Evolutionary conservation across 2,329 filamentous ascomycete genomes (phyloP).

Genomic region (Alternaria burnsii): DNA sequence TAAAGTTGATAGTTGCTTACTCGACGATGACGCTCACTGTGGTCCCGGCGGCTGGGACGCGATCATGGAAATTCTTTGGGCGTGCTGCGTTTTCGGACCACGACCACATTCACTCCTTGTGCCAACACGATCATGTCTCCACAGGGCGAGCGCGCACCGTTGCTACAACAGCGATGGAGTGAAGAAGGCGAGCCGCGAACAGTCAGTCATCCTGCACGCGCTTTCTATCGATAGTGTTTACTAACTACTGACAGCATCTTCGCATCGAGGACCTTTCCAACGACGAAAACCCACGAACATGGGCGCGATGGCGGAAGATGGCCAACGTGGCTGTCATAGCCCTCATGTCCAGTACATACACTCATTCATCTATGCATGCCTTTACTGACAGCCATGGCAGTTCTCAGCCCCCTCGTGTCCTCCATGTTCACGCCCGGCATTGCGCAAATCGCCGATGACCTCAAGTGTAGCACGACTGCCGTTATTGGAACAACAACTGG

Average conservation of each 20-base stretch:
- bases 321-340: conserved; percentile 61
- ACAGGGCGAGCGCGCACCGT: conserved; percentile 50
- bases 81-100: background rate
- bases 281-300: conserved; percentile 57
- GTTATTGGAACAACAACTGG: conserved; percentile 62
- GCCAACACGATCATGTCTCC: conserved; percentile 23
- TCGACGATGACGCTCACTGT: conserved; percentile 16
- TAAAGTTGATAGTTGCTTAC: conserved; percentile 1
- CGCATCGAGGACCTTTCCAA: conserved; percentile 44
- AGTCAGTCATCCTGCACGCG: conserved; percentile 28
- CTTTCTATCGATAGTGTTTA: background rate
- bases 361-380: background rate
- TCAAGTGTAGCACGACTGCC: conserved; percentile 52
- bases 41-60: background rate
- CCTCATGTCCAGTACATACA: conserved; percentile 55
- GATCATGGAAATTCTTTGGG: background rate
- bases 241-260: conserved; percentile 30
- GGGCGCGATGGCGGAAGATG: conserved; percentile 57
- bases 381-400: conserved; percentile 26
- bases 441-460: conserved; percentile 57
- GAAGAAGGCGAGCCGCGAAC: conserved; percentile 44
- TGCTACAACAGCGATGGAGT: conserved; percentile 46
- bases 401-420: conserved; percentile 58
- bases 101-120: background rate
- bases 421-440: conserved; percentile 64